phyloP scores from a whole-genome alignment of 768 basidiomycete species.

The Megacollybia marginata region DNA sequence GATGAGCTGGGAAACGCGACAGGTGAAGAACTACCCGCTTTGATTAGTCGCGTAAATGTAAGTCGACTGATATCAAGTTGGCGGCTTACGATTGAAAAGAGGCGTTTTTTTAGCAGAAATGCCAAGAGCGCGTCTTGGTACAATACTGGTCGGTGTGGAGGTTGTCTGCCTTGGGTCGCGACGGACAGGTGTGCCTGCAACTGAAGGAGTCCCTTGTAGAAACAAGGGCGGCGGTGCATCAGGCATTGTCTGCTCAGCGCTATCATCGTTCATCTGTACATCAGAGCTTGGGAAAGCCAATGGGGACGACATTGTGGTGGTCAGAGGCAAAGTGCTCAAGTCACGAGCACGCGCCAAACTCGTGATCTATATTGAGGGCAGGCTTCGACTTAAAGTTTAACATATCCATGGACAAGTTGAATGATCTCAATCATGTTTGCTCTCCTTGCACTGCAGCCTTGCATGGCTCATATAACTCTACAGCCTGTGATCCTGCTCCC shows the following conservation, averaged over 20 bases:
- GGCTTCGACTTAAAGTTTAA: too few species aligned
- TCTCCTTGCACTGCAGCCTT: not conserved
- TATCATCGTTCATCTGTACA: constrained; percentile 40
- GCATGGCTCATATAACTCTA: not conserved
- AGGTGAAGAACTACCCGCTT: constrained; percentile 56
- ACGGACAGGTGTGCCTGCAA: constrained; percentile 41
- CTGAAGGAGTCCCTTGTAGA: constrained; percentile 46
- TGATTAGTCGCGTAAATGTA: constrained; percentile 7
- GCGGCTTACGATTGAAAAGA: constrained; percentile 40
- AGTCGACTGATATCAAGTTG: constrained; percentile 4
- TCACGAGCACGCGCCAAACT: too few species aligned
- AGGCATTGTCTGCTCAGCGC: constrained; percentile 29
- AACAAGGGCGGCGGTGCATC: constrained; percentile 45
- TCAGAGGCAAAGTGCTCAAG: too few species aligned
- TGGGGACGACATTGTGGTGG: constrained; percentile 50
- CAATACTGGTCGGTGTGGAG: constrained; percentile 35
- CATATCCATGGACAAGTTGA: not conserved
- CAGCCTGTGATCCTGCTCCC: constrained; percentile 4
- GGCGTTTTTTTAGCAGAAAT: constrained; percentile 48
- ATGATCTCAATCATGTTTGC: not conserved
- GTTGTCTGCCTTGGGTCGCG: constrained; percentile 24
- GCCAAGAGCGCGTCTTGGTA: constrained; percentile 48
- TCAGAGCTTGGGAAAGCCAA: constrained; percentile 59
- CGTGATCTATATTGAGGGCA: too few species aligned
- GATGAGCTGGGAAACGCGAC: constrained; percentile 60